Base-by-base conservation (phyloP, 441 rosid genomes). In the Populus hybrid region DNA sequence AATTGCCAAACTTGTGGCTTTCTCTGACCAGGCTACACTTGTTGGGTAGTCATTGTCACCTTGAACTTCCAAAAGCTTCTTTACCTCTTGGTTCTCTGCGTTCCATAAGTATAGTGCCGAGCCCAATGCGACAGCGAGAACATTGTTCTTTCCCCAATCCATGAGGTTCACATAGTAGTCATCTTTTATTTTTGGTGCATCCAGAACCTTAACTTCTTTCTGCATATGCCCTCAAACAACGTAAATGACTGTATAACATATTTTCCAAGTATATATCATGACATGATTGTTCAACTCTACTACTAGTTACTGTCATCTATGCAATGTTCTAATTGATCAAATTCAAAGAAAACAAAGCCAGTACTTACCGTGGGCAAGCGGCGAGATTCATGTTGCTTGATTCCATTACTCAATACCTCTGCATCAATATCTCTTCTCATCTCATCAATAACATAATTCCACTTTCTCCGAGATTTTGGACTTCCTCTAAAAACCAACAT, bases 401-500 rank as follows among this genome's bases (percentile, higher is more conserved):
- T 16, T 20, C 20, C 18, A 66, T 69, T 76, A 24, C 16, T 36
- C 65, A 82, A 24, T 20, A 72, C 83, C 64, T 80, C 77, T 1
- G 76, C 80, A 23, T 76, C 87, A 31, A 14, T 14, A 45, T 85
- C 83, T 53, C 69, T 78, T 78, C 86, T 77, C 82, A 87, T 79
- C 65, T 86, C 82, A 65, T 89, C 86, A 29, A 87, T 77, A 28
- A 50, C 72, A 79, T 65, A 74, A 64, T 56, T 45, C 1, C 78
- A 76, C 38, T 68, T 87, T 72, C 84, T 73, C 33, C 75, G 72
- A 0, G 86, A 89, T 83, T 86, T 87, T 1, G 88, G 87, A 78
- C 86, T 87, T 82, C 89, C 90, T 69, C 89, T 84, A 69, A 89
- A 87, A 53, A 86, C 89, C 75, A 89, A 40, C 86, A 86, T 88